Base-by-base conservation (phyloP, 2,329 filamentous ascomycete species). In the Epichloe bromicola region DNA sequence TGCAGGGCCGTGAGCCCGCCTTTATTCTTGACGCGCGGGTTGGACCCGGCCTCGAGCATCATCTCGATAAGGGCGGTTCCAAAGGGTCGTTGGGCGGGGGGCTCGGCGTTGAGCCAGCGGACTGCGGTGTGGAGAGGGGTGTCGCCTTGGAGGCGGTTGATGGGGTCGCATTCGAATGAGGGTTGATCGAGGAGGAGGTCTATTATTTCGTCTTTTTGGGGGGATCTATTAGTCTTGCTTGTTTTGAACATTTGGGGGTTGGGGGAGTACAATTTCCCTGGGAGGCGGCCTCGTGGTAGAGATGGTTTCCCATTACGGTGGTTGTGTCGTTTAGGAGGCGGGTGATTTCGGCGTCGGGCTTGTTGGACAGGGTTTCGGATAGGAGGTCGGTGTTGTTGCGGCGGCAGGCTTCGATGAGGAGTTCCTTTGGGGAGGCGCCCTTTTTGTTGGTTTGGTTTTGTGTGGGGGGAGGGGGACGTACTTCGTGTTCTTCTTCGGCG, bases 301-400 rank as follows among this genome's bases (percentile, higher is more conserved):
- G 81, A 64, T 91, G 81, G 69, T 91, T 90, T 48, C 93, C 93
- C 70, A 96, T 76, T 11, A 89, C 82, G 60, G 93, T 89, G 44
- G 80, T 86, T 48, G 90, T 87, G 46, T 80, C 78, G 74, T 98
- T 98, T 65, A 98, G 81, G 58, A 95, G 82, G 48, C 78, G 67
- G 36, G 89, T 82, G 54, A 88, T 80, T 61, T 86, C 75, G 53
- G 80, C 75, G 50, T 83, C 80, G 53, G 71, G 69, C 57, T 78
- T 78, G 57, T 72, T 70, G 41, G 77, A 70, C 58, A 96, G 75
- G 52, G 90, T 78, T 61, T 93, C 84, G 60, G 79, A 71, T 51
- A 97, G 80, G 54, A 97, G 81, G 50, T 91, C 84, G 58, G 83
- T 83, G 70, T 97, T 96, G 76, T 97, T 91, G 63, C 89, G 81